These are phyloP conservation scores for Solanum appendiculatum DNA, from an alignment of 257 asterid species.

Conservation along the genomic window DNA sequence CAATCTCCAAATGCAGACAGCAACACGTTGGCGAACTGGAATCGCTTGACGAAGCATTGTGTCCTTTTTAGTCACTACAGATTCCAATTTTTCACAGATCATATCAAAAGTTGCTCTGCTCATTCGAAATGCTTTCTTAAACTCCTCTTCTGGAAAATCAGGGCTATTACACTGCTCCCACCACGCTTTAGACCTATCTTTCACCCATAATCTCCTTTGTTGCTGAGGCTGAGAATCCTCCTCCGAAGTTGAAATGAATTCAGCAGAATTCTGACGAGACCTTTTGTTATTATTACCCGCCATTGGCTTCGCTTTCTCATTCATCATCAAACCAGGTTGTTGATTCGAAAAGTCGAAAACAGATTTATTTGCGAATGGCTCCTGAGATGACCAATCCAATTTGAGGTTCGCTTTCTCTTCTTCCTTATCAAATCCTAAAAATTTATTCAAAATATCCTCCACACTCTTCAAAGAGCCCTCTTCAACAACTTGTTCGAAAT, in stretches of 20 bases:
- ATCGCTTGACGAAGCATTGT: conserved; percentile 86
- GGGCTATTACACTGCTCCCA: conserved; percentile 75
- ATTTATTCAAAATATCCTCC: conserved; percentile 13
- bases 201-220: conserved; percentile 73
- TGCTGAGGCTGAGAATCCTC: neutral
- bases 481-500: neutral
- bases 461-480: neutral
- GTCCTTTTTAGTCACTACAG: conserved; percentile 61
- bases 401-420: conserved; percentile 1
- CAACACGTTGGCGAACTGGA: conserved; percentile 87
- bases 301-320: neutral
- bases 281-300: conserved; percentile 1
- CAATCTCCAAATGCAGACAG: conserved; percentile 79
- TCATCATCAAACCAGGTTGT: neutral
- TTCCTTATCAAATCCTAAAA: neutral
- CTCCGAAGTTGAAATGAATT: neutral
- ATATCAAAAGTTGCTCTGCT: conserved; percentile 58
- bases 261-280: conserved; percentile 15
- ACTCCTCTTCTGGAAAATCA: conserved; percentile 64
- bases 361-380: neutral
- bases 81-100: conserved; percentile 63
- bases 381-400: neutral
- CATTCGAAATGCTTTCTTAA: conserved; percentile 58
- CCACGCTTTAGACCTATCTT: conserved; percentile 77
- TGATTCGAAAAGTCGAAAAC: neutral